Evolutionary conservation across 2,329 filamentous ascomycete genomes (phyloP).

Genomic region (Xylariomycetidae sp.): DNA sequence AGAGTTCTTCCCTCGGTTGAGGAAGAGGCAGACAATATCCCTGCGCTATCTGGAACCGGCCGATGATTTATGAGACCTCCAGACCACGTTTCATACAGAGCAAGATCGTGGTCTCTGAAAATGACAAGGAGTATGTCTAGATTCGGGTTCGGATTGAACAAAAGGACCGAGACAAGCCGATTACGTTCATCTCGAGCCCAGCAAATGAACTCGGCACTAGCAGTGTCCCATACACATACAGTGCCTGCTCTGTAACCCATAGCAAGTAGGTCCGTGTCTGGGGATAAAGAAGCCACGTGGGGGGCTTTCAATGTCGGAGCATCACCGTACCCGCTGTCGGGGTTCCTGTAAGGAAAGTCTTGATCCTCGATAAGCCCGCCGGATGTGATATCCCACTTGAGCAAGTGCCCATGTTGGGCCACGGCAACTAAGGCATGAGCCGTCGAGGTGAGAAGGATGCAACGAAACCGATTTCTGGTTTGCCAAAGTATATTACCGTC

Average conservation of each 20-base stretch:
- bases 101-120: constrained; percentile 12
- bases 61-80: constrained; percentile 7
- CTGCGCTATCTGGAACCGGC: constrained; percentile 2
- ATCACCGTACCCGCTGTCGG: constrained; percentile 4
- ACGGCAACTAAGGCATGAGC: too few relatives aligned
- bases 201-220: constrained; percentile 10
- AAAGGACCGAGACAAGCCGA: constrained; percentile 6
- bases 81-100: constrained; percentile 15
- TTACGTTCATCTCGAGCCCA: constrained; percentile 15
- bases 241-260: constrained; percentile 14
- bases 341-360: constrained; percentile 5
- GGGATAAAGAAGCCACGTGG: constrained; percentile 10
- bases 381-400: constrained; percentile 10
- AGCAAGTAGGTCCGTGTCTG: constrained; percentile 15
- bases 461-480: neutral
- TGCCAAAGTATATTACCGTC: neutral
- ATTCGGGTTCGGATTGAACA: constrained; percentile 19
- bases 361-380: constrained; percentile 13
- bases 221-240: constrained; percentile 17
- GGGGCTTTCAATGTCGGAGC: constrained; percentile 6
- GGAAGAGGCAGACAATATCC: constrained; percentile 10
- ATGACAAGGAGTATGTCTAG: constrained; percentile 15
- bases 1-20: constrained; percentile 16
- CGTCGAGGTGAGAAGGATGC: neutral
- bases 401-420: too few relatives aligned